These are phyloP conservation scores for Talaromyces sp. DNA, from an alignment of 2,329 filamentous ascomycete species.

Conservation along the genomic window DNA sequence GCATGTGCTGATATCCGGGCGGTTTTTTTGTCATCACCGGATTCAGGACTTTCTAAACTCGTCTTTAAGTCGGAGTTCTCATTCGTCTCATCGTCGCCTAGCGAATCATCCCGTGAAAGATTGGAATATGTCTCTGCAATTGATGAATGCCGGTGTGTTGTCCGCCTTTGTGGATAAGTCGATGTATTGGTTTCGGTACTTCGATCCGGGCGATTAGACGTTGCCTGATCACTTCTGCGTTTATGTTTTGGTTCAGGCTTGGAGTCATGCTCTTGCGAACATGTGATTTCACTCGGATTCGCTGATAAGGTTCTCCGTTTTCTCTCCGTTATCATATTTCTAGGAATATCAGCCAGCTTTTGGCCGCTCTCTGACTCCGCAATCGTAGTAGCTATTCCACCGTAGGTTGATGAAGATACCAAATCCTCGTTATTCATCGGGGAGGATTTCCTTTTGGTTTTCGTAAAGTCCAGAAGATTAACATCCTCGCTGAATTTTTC, in stretches of 20 bases:
- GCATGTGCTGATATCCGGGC: background rate
- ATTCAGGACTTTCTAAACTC: background rate
- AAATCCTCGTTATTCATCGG: background rate
- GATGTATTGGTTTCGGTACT: background rate
- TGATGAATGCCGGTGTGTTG: conserved; percentile 10
- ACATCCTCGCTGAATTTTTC: background rate
- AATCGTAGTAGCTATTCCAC: conserved; percentile 8
- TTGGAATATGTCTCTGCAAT: conserved; percentile 6
- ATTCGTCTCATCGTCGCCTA: background rate
- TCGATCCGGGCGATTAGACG: background rate
- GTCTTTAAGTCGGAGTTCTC: background rate
- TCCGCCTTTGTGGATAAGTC: background rate
- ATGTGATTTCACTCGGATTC: conserved; percentile 5
- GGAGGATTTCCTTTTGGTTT: background rate
- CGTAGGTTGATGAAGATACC: background rate
- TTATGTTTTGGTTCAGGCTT: background rate
- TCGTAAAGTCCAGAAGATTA: background rate
- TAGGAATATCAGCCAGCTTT: conserved; percentile 15
- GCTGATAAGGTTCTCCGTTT: conserved; percentile 26
- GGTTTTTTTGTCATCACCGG: background rate
- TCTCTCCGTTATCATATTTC: conserved; percentile 24
- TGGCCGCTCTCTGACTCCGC: conserved; percentile 8
- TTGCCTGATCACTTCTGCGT: background rate
- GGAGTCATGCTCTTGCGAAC: conserved; percentile 1
- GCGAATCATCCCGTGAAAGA: background rate